Conservation (phyloP, 2,329 filamentous ascomycete species). For the Pseudogymnoascus sp. region DNA sequence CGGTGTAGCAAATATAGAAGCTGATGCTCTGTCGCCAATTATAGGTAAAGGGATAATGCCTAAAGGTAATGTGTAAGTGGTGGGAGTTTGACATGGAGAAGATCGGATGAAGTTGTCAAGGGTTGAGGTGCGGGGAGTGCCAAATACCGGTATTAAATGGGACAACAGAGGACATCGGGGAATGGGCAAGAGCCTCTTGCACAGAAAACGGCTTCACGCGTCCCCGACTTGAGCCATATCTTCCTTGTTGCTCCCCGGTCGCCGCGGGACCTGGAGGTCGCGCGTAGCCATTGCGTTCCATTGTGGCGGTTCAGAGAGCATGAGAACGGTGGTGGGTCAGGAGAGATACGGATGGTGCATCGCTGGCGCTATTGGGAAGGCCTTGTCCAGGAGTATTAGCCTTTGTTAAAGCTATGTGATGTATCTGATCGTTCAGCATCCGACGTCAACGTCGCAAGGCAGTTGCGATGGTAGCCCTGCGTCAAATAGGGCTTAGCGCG, state of each 20-base stretch:
- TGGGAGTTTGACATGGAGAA: slow-evolving; percentile 15
- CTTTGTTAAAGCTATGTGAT: background rate
- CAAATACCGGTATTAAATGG: slow-evolving; percentile 65
- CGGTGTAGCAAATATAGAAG: slow-evolving; percentile 43
- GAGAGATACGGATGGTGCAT: slow-evolving; percentile 2
- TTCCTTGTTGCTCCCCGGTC: background rate
- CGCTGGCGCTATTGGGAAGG: background rate
- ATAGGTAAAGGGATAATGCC: slow-evolving; percentile 60
- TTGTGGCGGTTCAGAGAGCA: slow-evolving; percentile 14
- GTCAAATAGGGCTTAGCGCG: slow-evolving; percentile 6
- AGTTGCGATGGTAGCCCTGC: slow-evolving; percentile 6
- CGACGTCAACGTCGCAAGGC: slow-evolving; percentile 5
- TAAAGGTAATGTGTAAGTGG: slow-evolving; percentile 27
- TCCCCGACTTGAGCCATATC: background rate
- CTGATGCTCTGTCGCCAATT: slow-evolving; percentile 46
- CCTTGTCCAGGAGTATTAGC: background rate
- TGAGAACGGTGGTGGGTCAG: background rate
- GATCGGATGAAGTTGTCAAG: slow-evolving; percentile 3
- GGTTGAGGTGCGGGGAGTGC: slow-evolving; percentile 11
- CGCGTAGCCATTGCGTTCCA: slow-evolving; percentile 23
- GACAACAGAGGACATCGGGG: slow-evolving; percentile 71
- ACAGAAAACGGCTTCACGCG: slow-evolving; percentile 50
- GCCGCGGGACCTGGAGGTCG: slow-evolving; percentile 9
- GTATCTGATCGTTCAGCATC: slow-evolving; percentile 2
- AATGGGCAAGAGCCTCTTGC: slow-evolving; percentile 72